Base-by-base conservation (phyloP, 768 basidiomycete genomes). In the Cystobasidium ongulense region DNA sequence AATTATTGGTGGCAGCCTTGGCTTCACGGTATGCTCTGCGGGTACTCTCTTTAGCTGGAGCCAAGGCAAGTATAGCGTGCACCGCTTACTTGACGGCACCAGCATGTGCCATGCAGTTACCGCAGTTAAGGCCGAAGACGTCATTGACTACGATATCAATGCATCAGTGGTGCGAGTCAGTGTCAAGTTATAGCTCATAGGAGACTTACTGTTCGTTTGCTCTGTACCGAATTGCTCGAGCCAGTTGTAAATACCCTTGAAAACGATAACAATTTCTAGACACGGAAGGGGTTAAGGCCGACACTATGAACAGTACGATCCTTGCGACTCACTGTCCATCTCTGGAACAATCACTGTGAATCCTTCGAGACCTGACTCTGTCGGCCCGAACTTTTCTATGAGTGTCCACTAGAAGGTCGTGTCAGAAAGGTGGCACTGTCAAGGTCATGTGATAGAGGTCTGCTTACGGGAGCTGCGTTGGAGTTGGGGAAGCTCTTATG, bases 261-360 rank as follows among this genome's bases (percentile, higher is more conserved):
- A 78, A 25, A 78, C 78, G 31, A 78, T 76, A 1, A 79, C 78
- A 52, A 78, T 73, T 75, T 79, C 65, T 67, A 41, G 23, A 50
- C 25, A 29, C n/a, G 64, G 74, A 73, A 74, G 75, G 75, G 15
- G 11, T 23, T n/a, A 54, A 10, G 8, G 7, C n/a, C 52, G 52
- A 54, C n/a, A 7, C 52, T n/a, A 54, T 54, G n/a, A 31, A 46
- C 15, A 46, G 39, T 17, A 67, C n/a, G 11, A 31, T 18, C 10
- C 21, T 27, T n/a, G 1, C 0, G 1, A 61, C 76, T 38, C 18
- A 78, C 77, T 71, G 33, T 71, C 68, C 68, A 71, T 71, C 54
- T 71, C 76, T 13, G 78, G 78, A 29, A 78, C 73, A 21, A 75
- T 54, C n/a, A 75, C 77, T 11, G 53, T 59, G 50, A 72, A 76